Evolutionary conservation across 2,329 filamentous ascomycete genomes (phyloP), one percentile per base, ranked within the genome.

Genomic region (Ramichloridium luteum): DNA sequence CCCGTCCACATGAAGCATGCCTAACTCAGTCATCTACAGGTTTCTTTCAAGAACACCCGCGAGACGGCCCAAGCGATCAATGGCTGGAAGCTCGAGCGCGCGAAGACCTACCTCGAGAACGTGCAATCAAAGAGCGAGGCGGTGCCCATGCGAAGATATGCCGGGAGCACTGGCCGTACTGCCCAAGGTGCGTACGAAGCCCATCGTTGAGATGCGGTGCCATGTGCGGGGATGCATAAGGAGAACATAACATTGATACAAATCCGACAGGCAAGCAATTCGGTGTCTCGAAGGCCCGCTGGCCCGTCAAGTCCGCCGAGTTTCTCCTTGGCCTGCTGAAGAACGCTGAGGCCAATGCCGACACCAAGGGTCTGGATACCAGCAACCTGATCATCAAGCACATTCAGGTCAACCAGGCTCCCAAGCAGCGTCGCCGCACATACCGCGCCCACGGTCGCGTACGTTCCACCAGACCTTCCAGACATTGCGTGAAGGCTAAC

Each of bases 321-420:
- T 93, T 93, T 75, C 76, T 98, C 47, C 78, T 94, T 66, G 82
- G 80, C 61, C 84, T 98, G 56, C 82, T 98, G 56, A 90, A 86
- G 77, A 93, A 93, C 70, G 85, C 85, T 51, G 85, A 93, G 74
- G 78, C 85, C 70, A 93, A 93, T 68, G 85, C 85, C 62, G 86
- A 93, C 57, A 81, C 82, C 65, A 93, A 93, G 76, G 85, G 86
- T 58, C 83, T 93, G 59, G 85, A 98, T 70, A 96, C 86, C 61
- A 79, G 78, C 70, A 92, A 92, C 75, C 74, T 98, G 61, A 70
- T 96, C 62, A 82, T 98, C 71, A 94, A 94, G 83, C 92, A 94
- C 81, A 98, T 98, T 71, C 90, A 98, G 74, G 90, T 98, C 76
- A 98, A 98, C 83, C 90, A 98, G 76, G 92, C 90, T 55, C 90